phyloP scores from a whole-genome alignment of 2,329 filamentous ascomycete species.

The Aspergillus pseudotamarii region DNA sequence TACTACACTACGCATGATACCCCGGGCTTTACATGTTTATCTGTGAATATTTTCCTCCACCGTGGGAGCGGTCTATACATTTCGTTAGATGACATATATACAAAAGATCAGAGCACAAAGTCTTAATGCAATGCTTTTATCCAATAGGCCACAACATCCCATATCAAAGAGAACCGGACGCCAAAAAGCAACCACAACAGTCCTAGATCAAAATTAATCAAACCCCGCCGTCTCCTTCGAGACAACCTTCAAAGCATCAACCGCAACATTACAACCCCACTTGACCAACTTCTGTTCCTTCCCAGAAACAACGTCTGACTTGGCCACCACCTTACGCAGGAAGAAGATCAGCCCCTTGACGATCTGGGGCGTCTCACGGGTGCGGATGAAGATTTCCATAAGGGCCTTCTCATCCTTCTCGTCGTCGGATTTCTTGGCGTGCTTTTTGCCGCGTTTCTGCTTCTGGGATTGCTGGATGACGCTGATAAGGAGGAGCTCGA shows the following conservation, averaged over 20 bases:
- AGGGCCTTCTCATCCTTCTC: constrained; percentile 59
- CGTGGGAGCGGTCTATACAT: background rate
- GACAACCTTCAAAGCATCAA: constrained; percentile 44
- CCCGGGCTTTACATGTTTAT: background rate
- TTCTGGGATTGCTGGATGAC: constrained; percentile 69
- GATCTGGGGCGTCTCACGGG: constrained; percentile 67
- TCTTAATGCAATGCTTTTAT: constrained; percentile 21
- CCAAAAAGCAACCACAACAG: background rate
- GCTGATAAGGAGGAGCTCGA: constrained; percentile 78
- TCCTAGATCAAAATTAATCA: background rate
- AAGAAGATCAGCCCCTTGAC: constrained; percentile 78
- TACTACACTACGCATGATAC: constrained; percentile 10
- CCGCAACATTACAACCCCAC: constrained; percentile 47
- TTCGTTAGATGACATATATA: constrained; percentile 29
- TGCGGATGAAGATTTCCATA: constrained; percentile 66
- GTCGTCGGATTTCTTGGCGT: constrained; percentile 23
- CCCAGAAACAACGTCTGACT: constrained; percentile 60
- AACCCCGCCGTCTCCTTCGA: constrained; percentile 21
- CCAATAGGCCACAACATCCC: background rate
- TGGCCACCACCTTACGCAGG: constrained; percentile 71
- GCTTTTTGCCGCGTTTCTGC: constrained; percentile 34
- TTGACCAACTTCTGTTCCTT: constrained; percentile 56
- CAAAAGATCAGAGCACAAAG: background rate
- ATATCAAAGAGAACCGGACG: background rate
- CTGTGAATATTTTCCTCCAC: background rate